A percentile compares a stretch with the other conserved stretches of the same genome.
Conservation (phyloP, 805 yeast species). For the Nakazawaea laoshanensis region DNA sequence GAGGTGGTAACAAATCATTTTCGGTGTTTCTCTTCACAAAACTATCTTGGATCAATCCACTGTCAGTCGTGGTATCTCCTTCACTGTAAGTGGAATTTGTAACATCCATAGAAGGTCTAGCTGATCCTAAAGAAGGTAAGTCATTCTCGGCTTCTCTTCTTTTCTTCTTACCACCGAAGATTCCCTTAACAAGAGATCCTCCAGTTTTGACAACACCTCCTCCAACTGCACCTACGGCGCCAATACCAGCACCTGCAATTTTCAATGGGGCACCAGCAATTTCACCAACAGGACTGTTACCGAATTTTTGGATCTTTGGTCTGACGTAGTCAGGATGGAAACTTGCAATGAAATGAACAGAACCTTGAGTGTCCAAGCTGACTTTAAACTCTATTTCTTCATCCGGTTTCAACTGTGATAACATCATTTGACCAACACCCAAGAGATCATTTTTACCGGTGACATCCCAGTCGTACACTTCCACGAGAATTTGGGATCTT, state of each 20-base stretch:
- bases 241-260: slow-evolving; percentile 33
- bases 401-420: slow-evolving; percentile 38
- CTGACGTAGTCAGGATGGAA: slow-evolving; percentile 62
- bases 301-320: slow-evolving; percentile 41
- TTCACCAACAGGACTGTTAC: slow-evolving; percentile 32
- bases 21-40: slow-evolving; percentile 17
- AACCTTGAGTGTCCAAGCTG: slow-evolving; percentile 58
- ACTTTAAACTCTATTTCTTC: slow-evolving; percentile 33
- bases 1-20: slow-evolving; percentile 13
- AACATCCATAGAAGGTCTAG: slow-evolving; percentile 7
- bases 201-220: slow-evolving; percentile 35
- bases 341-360: slow-evolving; percentile 39
- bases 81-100: slow-evolving; percentile 24
- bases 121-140: slow-evolving; percentile 5
- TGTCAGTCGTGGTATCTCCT: slow-evolving; percentile 31
- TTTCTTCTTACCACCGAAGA: slow-evolving; percentile 26
- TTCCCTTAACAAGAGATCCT: slow-evolving; percentile 36
- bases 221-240: slow-evolving; percentile 28
- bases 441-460: slow-evolving; percentile 59
- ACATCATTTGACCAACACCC: slow-evolving; percentile 44
- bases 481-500: slow-evolving; percentile 37
- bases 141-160: slow-evolving; percentile 6
- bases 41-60: slow-evolving; percentile 41
- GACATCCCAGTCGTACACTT: slow-evolving; percentile 71
- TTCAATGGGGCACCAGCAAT: slow-evolving; percentile 39